Evolutionary conservation across 495 filamentous ascomycete species (phyloP), one percentile per base, ranked within the genome.

Genomic region (Penicillium riverlandense): DNA sequence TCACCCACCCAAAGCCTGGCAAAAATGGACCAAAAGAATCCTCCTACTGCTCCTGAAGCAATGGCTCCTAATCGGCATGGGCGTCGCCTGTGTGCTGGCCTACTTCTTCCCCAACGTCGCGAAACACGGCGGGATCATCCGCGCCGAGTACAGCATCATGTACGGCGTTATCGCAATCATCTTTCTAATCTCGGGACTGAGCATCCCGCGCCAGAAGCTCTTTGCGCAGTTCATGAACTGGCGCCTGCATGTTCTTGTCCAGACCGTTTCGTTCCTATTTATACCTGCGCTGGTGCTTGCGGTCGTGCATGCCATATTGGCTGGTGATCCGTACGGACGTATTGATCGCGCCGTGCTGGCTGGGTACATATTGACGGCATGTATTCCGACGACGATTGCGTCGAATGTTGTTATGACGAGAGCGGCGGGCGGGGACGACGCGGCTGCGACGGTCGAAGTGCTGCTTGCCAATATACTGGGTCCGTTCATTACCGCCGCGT

Each of bases 351-450:
- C 72, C 38, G 65, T 79, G 40, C 49, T 79, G 45, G 69, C 75
- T 2, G 75, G 74, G 13, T 77, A 77, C 56, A 65, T 77, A 11
- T 65, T 76, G 22, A 67, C 72, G 10, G 63, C 71, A n/a, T 77
- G 74, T 51, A 76, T 77, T n/a, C 75, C 73, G 8, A 79, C 75
- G 7, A 79, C 74, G 6, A 73, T 79, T 42, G 75, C 75, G 6
- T 77, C 74, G 44, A 79, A 79, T 56, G 73, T 79, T 30, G 73
- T 79, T 5, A 79, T 77, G 74, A 77, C 74, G 29, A 61, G 71
- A 16, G 63, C 71, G 11, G 69, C 74, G 6, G 73, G 75, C 5
- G 74, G 75, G 6, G 75, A 77, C 44, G 75, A 79, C 52, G 73
- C 74, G 10, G 74, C 74, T 3, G 73, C 75, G 16, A 54, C 77